Evolutionary conservation across 2,329 filamentous ascomycete species (phyloP).

Genomic region (Aspergillus fructus): DNA sequence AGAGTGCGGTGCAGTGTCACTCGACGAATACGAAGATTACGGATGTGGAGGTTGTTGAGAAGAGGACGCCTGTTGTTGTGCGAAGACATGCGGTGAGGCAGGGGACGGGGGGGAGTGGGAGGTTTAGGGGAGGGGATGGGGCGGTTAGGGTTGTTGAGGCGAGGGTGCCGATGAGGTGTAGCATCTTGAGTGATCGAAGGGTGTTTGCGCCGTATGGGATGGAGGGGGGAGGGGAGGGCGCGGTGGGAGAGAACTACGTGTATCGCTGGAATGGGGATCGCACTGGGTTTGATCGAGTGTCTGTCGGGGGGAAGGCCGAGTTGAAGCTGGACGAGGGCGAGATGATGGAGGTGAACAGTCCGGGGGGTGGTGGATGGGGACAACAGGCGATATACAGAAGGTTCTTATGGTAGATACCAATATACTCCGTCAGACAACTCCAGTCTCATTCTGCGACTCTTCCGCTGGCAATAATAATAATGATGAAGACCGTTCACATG

Average conservation of each 20-base stretch:
- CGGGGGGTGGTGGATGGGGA: neutral
- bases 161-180: slow-evolving; percentile 72
- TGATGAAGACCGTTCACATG: no score
- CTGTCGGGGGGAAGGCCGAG: neutral
- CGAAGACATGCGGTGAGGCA: slow-evolving; percentile 66
- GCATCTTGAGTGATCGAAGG: slow-evolving; percentile 70
- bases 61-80: slow-evolving; percentile 72
- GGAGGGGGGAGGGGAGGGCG: slow-evolving; percentile 72
- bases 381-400: no score
- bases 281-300: neutral
- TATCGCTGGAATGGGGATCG: neutral
- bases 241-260: slow-evolving; percentile 67
- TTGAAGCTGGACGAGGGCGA: neutral
- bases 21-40: slow-evolving; percentile 88
- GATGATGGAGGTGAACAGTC: neutral
- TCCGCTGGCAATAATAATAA: no score
- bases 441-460: no score
- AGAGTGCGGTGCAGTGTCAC: slow-evolving; percentile 75
- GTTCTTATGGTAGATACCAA: no score
- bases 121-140: slow-evolving; percentile 72
- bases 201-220: slow-evolving; percentile 77
- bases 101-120: slow-evolving; percentile 64
- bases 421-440: no score
- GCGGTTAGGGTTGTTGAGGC: slow-evolving; percentile 80
- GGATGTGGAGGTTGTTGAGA: slow-evolving; percentile 75